These are phyloP conservation scores for Solanum dulcamara DNA, from an alignment of 257 asterid species.

Conservation along the genomic window DNA sequence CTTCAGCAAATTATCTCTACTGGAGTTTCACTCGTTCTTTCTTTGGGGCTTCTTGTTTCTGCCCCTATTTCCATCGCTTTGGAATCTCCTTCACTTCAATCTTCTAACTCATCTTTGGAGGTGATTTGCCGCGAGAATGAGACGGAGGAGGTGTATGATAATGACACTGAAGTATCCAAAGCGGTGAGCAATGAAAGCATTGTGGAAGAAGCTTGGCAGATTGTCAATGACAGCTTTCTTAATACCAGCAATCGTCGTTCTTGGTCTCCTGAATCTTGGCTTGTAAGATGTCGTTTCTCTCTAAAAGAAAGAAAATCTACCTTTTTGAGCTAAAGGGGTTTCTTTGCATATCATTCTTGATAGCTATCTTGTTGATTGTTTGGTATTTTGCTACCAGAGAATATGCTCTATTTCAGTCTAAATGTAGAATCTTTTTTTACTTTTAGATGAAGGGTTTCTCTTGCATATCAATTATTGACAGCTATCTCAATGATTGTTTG, in stretches of 20 bases:
- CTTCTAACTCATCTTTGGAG: neutral
- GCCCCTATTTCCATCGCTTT: constrained; percentile 28
- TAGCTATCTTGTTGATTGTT: neutral
- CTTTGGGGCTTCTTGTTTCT: constrained; percentile 45
- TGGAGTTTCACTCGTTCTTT: constrained; percentile 45
- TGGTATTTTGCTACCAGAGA: neutral
- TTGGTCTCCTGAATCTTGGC: constrained; percentile 82
- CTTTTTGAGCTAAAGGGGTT: neutral
- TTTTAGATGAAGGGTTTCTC: neutral
- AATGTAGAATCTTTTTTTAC: neutral
- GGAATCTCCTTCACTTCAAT: constrained; percentile 2
- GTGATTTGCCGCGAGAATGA: constrained; percentile 47
- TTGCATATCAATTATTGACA: neutral
- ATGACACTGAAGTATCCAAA: neutral
- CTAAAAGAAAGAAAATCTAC: neutral
- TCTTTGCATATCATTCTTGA: neutral
- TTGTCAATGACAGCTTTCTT: constrained; percentile 74
- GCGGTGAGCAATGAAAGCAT: constrained; percentile 60
- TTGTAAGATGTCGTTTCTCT: constrained; percentile 23
- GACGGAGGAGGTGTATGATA: constrained; percentile 10
- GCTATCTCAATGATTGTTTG: neutral
- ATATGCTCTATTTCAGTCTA: neutral
- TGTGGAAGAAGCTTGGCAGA: constrained; percentile 93
- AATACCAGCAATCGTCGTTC: constrained; percentile 42
- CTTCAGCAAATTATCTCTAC: neutral